Conservation (phyloP, 257 asterid genomes). For the Solanum sejunctum region DNA sequence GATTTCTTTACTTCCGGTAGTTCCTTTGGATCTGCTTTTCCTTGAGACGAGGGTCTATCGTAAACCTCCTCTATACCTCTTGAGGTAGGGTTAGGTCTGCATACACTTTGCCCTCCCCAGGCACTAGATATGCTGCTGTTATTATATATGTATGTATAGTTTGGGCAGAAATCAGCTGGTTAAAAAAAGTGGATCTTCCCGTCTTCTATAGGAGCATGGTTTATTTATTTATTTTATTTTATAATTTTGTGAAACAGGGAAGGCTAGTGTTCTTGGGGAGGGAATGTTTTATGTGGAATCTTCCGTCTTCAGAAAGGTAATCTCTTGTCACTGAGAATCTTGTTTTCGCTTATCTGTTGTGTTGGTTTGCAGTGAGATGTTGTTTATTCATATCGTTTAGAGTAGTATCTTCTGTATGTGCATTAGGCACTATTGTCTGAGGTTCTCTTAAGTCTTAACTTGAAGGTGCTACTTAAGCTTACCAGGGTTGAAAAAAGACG, state of each 20-base stretch:
- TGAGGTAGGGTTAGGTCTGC: not conserved
- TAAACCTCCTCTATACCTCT: not conserved
- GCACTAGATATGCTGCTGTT: not conserved
- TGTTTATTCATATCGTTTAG: not conserved
- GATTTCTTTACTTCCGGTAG: not conserved
- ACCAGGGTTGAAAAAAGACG: not conserved
- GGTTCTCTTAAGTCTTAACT: not conserved
- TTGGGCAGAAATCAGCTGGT: not conserved
- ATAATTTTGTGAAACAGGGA: not conserved
- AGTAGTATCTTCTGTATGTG: not conserved
- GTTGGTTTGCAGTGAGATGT: not conserved
- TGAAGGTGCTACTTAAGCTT: not conserved
- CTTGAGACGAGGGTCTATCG: not conserved
- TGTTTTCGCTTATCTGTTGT: not conserved
- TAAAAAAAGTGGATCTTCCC: not conserved
- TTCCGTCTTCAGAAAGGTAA: slow-evolving; percentile 18
- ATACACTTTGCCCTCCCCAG: not conserved
- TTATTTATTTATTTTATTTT: not conserved
- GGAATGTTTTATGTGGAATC: slow-evolving; percentile 9
- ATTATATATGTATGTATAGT: not conserved
- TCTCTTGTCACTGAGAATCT: not conserved
- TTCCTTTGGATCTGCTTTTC: not conserved
- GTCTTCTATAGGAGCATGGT: not conserved
- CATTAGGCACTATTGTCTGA: not conserved
- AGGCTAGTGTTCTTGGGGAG: slow-evolving; percentile 1